These are phyloP conservation scores for Ogataea ganodermae DNA, from an alignment of 805 yeast species.

Conservation along the genomic window DNA sequence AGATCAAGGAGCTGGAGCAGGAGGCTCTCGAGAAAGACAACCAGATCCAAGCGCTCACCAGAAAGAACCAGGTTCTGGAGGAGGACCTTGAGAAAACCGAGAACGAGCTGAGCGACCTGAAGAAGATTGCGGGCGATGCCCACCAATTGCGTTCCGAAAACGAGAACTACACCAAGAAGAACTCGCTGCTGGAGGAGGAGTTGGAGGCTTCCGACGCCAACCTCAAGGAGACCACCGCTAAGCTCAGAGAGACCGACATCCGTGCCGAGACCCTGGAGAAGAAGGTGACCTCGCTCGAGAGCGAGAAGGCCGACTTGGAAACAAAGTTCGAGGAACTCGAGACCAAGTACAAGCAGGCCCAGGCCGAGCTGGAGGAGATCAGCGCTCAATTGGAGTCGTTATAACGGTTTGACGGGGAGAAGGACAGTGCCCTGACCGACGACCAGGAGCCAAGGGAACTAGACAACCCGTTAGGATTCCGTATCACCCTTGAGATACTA, in stretches of 20 bases:
- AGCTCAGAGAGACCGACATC: constrained; percentile 92
- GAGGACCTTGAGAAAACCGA: constrained; percentile 80
- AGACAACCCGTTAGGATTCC: background rate
- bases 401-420: constrained; percentile 30
- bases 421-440: background rate
- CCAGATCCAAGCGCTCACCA: constrained; percentile 88
- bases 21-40: constrained; percentile 90
- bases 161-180: constrained; percentile 88
- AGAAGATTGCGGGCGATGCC: constrained; percentile 88
- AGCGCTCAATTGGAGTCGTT: constrained; percentile 89
- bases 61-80: constrained; percentile 89
- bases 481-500: constrained; percentile 13
- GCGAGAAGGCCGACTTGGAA: constrained; percentile 90
- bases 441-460: constrained; percentile 1
- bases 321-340: constrained; percentile 85
- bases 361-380: constrained; percentile 94
- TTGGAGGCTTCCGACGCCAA: constrained; percentile 87
- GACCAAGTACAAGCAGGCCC: constrained; percentile 78
- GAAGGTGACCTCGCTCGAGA: constrained; percentile 87
- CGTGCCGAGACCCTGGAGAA: constrained; percentile 96
- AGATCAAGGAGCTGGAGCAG: constrained; percentile 89
- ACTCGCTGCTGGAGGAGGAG: constrained; percentile 85
- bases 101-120: constrained; percentile 68
- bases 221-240: constrained; percentile 89
- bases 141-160: constrained; percentile 84